Evolutionary conservation across 495 filamentous ascomycete species (phyloP), one percentile per base, ranked within the genome.

Genomic region (Melanomma pulvis-pyrius): DNA sequence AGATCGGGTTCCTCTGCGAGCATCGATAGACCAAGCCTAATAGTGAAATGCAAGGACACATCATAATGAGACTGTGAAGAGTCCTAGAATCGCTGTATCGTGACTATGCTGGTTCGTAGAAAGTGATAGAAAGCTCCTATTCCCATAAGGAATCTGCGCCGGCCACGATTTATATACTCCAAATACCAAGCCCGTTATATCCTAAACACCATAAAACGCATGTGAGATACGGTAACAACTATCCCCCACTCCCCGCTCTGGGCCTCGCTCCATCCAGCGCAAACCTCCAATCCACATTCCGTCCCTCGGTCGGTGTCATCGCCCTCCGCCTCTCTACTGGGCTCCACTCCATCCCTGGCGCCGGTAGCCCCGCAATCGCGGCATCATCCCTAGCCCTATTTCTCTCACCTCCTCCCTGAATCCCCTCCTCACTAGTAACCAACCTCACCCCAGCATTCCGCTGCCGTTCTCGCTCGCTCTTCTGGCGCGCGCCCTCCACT

Each of bases 261-360:
- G 69, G 56, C 32, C 69, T 63, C 9, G 50, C 39, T 11, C 52
- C 65, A 26, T 68, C 65, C 7, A 26, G 30, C 12, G 46, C 34
- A 44, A 64, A 67, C 51, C 36, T 44, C 51, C 68, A 61, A 28
- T 68, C 67, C 48, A 66, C 32, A 57, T 57, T 68, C 36, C 71
- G 66, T 34, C 55, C 63, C 36, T 67, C 71, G 5, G 71, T 71
- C 4, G 75, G 75, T 30, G 74, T 78, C 68, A 72, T 67, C 11
- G 74, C 68, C 47, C 75, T 47, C 56, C 65, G 74, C 54, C 60
- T 57, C 67, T 77, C 68, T 26, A 72, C 63, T 13, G 74, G 75
- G 66, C 73, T 74, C 74, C 73, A 76, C 28, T 70, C 71, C 71
- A 69, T 62, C 3, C 71, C 68, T 2, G 68, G 68, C 17, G 53